Evolutionary conservation across 306 rosid genomes (phyloP).

Genomic region (Phaseolus lunatus): DNA sequence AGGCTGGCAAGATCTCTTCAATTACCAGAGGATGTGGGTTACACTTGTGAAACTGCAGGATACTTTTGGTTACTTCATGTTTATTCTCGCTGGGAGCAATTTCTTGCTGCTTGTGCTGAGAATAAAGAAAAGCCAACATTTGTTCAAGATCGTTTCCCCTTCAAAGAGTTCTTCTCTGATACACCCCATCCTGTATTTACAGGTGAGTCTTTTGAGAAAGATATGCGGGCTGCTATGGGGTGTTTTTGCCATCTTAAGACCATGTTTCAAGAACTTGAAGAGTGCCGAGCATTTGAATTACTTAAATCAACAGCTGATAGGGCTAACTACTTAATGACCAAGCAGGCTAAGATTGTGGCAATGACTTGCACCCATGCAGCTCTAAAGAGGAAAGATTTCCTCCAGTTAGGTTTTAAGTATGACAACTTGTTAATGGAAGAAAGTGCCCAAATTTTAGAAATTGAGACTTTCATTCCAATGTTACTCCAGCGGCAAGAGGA

Average conservation of each 20-base stretch:
- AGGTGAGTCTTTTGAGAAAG: slow-evolving; percentile 88
- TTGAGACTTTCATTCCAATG: slow-evolving; percentile 98
- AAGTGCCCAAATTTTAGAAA: slow-evolving; percentile 98
- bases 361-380: slow-evolving; percentile 99
- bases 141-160: slow-evolving; percentile 90
- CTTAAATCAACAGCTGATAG: slow-evolving; percentile 98
- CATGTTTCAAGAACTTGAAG: slow-evolving; percentile 98
- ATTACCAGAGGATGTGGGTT: slow-evolving; percentile 97
- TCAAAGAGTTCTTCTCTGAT: slow-evolving; percentile 86
- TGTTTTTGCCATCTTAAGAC: slow-evolving; percentile 92
- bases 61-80: slow-evolving; percentile 99
- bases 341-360: slow-evolving; percentile 99
- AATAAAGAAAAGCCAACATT: slow-evolving; percentile 72
- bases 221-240: slow-evolving; percentile 88
- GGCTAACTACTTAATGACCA: slow-evolving; percentile 96
- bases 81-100: slow-evolving; percentile 97
- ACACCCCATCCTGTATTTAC: slow-evolving; percentile 73
- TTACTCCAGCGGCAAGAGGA: slow-evolving; percentile 99
- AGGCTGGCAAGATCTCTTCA: slow-evolving; percentile 96
- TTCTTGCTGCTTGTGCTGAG: slow-evolving; percentile 79
- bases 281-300: slow-evolving; percentile 93
- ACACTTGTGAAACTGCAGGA: slow-evolving; percentile 99
- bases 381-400: slow-evolving; percentile 94
- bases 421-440: slow-evolving; percentile 99
- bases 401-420: slow-evolving; percentile 96